These are phyloP conservation scores for Pleurotus salmoneostramineus DNA, from an alignment of 768 basidiomycete genomes.

Conservation along the genomic window DNA sequence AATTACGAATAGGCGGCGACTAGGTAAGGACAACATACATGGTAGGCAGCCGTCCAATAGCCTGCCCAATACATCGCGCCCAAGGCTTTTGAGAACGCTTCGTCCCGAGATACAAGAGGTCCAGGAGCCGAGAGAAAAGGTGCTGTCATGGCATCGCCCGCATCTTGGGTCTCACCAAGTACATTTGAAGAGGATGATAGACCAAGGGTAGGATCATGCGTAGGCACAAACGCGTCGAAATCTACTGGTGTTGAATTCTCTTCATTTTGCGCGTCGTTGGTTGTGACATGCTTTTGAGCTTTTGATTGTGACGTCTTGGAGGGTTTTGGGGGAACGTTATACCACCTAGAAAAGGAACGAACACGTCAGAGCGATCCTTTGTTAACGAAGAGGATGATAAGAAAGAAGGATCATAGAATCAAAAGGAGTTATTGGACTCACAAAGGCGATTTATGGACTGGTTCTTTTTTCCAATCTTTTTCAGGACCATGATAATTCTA, in stretches of 20 bases:
- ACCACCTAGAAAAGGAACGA: constrained; percentile 52
- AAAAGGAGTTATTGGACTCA: constrained; percentile 31
- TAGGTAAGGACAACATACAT: constrained; percentile 40
- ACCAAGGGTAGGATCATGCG: constrained; percentile 62
- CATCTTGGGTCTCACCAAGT: constrained; percentile 17
- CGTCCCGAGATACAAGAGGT: constrained; percentile 54
- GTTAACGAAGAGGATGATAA: constrained; percentile 1
- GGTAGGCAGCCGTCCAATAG: constrained; percentile 85
- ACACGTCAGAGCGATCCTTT: not conserved
- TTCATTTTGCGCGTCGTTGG: constrained; percentile 23
- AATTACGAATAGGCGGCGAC: too few species aligned
- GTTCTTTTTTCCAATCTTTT: constrained; percentile 70
- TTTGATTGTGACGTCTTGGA: constrained; percentile 4
- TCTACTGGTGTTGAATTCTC: constrained; percentile 52
- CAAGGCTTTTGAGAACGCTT: constrained; percentile 72
- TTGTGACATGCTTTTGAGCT: constrained; percentile 1
- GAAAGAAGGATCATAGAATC: not conserved
- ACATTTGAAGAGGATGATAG: constrained; percentile 15
- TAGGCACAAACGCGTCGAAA: constrained; percentile 68
- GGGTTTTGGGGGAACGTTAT: constrained; percentile 54
- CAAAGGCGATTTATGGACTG: constrained; percentile 71
- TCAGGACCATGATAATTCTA: constrained; percentile 65
- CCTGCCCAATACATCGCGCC: constrained; percentile 85
- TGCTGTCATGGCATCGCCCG: constrained; percentile 24
- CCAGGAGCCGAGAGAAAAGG: constrained; percentile 17